phyloP scores from a whole-genome alignment of 108 stramenopile genomes.

The Cyclotella cryptica region DNA sequence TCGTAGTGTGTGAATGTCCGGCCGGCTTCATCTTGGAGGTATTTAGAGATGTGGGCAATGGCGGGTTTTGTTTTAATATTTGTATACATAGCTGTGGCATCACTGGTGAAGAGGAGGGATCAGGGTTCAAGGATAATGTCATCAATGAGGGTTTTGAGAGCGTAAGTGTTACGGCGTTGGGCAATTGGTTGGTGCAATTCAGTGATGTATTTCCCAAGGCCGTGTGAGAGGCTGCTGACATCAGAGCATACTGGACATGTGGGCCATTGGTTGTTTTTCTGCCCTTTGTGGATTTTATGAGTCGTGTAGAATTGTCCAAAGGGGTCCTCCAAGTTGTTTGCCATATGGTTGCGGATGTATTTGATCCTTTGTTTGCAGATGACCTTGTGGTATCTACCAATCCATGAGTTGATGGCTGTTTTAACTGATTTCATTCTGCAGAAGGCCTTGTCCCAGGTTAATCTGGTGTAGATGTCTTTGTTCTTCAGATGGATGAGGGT shows the following conservation, averaged over 20 bases:
- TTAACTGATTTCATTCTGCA: neutral
- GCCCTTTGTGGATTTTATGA: too few species aligned
- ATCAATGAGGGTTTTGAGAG: neutral
- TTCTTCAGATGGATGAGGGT: neutral
- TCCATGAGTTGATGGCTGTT: neutral
- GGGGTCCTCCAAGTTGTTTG: neutral
- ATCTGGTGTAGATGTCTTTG: neutral
- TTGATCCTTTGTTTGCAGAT: neutral
- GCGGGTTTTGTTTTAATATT: too few species aligned
- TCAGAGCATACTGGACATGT: constrained; percentile 21
- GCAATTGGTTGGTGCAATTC: constrained; percentile 1
- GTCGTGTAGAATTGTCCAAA: neutral
- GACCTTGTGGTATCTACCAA: neutral
- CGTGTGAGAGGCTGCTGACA: neutral
- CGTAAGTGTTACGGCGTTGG: neutral
- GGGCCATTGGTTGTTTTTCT: neutral
- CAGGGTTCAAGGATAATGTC: constrained; percentile 12
- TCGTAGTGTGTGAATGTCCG: neutral
- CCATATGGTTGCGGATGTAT: neutral
- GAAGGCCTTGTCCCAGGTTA: neutral
- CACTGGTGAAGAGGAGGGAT: constrained; percentile 19
- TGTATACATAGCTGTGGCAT: constrained; percentile 47
- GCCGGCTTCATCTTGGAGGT: constrained; percentile 5
- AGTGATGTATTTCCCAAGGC: constrained; percentile 13
- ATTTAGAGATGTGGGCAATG: too few species aligned